Conservation (phyloP, 2,329 filamentous ascomycete species). For the Arthroderma sp. region DNA sequence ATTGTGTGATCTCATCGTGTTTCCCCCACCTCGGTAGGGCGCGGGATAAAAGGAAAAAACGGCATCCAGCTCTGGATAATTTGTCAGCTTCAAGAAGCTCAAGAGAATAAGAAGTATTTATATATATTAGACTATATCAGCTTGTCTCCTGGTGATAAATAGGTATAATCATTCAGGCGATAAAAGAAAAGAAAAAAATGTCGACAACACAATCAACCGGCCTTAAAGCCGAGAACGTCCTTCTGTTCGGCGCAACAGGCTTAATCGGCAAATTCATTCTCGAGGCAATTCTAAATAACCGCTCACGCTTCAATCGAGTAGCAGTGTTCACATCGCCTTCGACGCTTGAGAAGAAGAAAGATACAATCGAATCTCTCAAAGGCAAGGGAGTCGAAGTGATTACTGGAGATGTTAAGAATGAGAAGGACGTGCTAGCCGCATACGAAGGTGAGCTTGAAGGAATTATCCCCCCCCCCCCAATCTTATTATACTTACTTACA, state of each 20-base stretch:
- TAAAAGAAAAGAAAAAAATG: too few relatives aligned
- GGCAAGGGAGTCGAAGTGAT: slow-evolving; percentile 40
- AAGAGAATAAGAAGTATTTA: too few relatives aligned
- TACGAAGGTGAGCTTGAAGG: slow-evolving; percentile 32
- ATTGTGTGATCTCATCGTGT: too few relatives aligned
- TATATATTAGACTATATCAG: too few relatives aligned
- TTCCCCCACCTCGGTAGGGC: too few relatives aligned
- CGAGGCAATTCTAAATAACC: slow-evolving; percentile 34
- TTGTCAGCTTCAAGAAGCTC: too few relatives aligned
- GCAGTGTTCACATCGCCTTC: slow-evolving; percentile 45
- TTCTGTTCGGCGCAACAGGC: slow-evolving; percentile 43
- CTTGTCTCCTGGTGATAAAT: too few relatives aligned
- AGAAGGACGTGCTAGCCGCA: slow-evolving; percentile 42
- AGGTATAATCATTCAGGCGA: too few relatives aligned
- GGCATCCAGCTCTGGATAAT: too few relatives aligned
- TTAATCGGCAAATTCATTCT: slow-evolving; percentile 41
- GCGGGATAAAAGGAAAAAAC: too few relatives aligned
- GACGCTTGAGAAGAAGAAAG: slow-evolving; percentile 39
- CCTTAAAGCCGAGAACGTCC: slow-evolving; percentile 28
- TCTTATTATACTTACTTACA: background rate
- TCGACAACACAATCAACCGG: background rate
- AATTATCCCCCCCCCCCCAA: background rate
- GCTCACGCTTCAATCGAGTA: slow-evolving; percentile 37
- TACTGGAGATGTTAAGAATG: slow-evolving; percentile 41
- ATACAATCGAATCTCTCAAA: slow-evolving; percentile 36